Percentiles rank a stretch among this genome's conserved stretches.
phyloP scores from a whole-genome alignment of 805 yeast genomes.

The Ogataea paradorogensis region DNA sequence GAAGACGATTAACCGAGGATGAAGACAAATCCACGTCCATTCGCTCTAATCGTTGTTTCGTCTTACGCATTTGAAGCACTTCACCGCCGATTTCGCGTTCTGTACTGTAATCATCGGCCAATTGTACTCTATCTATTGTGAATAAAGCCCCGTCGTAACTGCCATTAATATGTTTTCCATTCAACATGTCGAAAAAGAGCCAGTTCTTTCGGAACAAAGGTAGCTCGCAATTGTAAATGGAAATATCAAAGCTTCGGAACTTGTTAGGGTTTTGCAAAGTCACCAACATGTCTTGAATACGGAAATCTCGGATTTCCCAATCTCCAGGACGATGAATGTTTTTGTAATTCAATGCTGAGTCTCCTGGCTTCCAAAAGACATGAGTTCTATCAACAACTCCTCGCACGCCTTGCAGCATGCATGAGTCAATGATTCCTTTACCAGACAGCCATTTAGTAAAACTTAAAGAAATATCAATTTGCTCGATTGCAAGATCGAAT shows the following conservation, averaged over 20 bases:
- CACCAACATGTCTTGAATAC: conserved; percentile 80
- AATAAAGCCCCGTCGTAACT: conserved; percentile 90
- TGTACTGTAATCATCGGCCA: conserved; percentile 46
- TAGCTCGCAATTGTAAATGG: conserved; percentile 82
- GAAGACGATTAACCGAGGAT: conserved; percentile 61
- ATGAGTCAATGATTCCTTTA: conserved; percentile 76
- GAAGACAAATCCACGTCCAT: conserved; percentile 20
- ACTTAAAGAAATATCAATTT: conserved; percentile 75
- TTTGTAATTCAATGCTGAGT: conserved; percentile 78
- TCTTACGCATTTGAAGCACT: conserved; percentile 18
- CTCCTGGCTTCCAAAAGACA: conserved; percentile 77
- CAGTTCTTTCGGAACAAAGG: conserved; percentile 85
- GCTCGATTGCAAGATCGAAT: conserved; percentile 86
- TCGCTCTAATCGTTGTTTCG: too few species aligned
- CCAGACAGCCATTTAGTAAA: conserved; percentile 89
- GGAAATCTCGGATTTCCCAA: conserved; percentile 82
- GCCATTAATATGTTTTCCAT: conserved; percentile 83
- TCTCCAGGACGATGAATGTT: conserved; percentile 81
- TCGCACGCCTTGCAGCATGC: conserved; percentile 78
- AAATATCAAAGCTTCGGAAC: conserved; percentile 80
- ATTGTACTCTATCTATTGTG: conserved; percentile 80
- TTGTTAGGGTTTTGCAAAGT: conserved; percentile 77
- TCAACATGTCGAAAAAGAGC: conserved; percentile 83
- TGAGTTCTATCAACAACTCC: conserved; percentile 93
- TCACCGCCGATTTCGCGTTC: conserved; percentile 27